Conservation (phyloP, 73 alveolate species). For the Paramecium biaurelia region DNA sequence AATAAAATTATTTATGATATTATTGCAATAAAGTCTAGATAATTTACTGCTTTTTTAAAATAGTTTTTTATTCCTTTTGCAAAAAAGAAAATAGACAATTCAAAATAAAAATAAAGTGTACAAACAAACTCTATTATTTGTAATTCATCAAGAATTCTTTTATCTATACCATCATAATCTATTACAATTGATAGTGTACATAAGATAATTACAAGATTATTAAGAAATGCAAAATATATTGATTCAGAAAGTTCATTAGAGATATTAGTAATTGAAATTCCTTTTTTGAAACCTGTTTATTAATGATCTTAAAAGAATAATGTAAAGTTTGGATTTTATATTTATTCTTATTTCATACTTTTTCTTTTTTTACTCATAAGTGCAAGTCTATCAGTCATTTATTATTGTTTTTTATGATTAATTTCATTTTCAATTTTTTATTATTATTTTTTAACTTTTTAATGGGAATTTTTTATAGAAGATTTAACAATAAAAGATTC, state of each 20-base stretch:
- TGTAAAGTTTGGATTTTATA: background rate
- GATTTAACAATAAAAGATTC: conserved; percentile 15
- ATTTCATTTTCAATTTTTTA: background rate
- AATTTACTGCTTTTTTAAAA: background rate
- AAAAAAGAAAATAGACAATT: background rate
- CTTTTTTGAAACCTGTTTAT: background rate
- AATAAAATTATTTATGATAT: background rate
- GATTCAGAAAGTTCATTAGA: background rate
- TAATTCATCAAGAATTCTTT: background rate
- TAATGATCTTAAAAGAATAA: background rate
- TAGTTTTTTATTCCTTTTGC: background rate
- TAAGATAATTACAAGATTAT: background rate
- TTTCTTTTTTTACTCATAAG: conserved; percentile 26
- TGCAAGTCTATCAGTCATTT: conserved; percentile 12
- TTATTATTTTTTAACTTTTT: background rate
- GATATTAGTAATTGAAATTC: background rate
- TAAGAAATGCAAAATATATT: background rate
- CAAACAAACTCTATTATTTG: background rate
- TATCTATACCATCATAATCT: background rate
- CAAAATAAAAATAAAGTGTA: background rate
- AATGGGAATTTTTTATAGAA: background rate
- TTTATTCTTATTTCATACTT: background rate
- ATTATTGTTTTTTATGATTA: background rate
- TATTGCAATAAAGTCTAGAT: background rate
- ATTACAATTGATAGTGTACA: background rate